Conservation (phyloP, 805 yeast genomes). For the Pichia phayaonensis region DNA sequence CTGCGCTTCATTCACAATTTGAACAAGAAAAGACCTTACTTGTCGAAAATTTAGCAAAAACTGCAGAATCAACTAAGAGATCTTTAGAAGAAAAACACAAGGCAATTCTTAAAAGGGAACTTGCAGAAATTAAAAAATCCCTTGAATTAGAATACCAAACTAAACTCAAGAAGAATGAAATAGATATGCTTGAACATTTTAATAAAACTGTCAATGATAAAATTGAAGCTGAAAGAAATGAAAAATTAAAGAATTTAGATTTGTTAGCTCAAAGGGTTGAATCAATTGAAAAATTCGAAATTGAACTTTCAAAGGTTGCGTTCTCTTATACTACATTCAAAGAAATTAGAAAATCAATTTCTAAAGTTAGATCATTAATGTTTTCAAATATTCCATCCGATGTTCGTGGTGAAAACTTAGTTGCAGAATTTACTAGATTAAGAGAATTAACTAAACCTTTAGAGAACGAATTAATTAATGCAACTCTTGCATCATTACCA, state of each 20-base stretch:
- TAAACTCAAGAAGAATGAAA: constrained; percentile 56
- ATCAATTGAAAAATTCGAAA: constrained; percentile 48
- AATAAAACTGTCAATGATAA: constrained; percentile 47
- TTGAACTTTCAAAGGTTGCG: constrained; percentile 35
- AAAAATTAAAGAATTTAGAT: constrained; percentile 63
- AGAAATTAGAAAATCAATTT: constrained; percentile 38
- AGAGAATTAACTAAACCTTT: constrained; percentile 31
- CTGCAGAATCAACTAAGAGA: constrained; percentile 48
- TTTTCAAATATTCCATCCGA: constrained; percentile 29
- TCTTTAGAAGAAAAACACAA: constrained; percentile 54
- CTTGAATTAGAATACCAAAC: constrained; percentile 68
- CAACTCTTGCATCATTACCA: constrained; percentile 43
- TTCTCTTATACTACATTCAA: constrained; percentile 31
- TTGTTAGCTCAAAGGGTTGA: constrained; percentile 48
- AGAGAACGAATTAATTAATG: constrained; percentile 28
- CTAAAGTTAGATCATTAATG: constrained; percentile 35
- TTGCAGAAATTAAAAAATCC: constrained; percentile 58
- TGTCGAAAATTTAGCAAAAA: constrained; percentile 54
- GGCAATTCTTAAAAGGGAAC: constrained; percentile 51
- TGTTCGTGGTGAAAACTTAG: constrained; percentile 41
- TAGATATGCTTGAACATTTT: constrained; percentile 63
- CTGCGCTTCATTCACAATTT: constrained; percentile 20
- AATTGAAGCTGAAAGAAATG: constrained; percentile 69
- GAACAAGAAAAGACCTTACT: constrained; percentile 25
- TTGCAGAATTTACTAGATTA: constrained; percentile 32